These are phyloP conservation scores for Verticillium nonalfalfae DNA, from an alignment of 2,329 filamentous ascomycete species.

Conservation along the genomic window DNA sequence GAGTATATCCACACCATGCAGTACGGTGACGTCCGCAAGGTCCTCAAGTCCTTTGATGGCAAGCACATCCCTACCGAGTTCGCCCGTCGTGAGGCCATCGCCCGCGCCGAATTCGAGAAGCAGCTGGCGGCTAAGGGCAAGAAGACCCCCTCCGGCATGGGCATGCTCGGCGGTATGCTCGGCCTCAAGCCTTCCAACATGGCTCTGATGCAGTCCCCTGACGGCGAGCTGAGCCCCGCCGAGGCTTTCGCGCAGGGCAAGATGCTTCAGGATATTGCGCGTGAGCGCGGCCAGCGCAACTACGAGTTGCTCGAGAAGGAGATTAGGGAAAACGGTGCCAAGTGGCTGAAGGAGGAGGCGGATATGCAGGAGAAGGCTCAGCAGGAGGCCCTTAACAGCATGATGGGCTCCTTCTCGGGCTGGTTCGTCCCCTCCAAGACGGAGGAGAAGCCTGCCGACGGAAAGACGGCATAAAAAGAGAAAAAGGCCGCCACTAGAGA, in stretches of 20 bases:
- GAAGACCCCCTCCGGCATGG: conserved; percentile 52
- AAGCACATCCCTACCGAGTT: conserved; percentile 88
- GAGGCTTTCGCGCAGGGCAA: conserved; percentile 88
- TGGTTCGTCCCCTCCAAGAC: conserved; percentile 33
- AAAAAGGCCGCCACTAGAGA: background rate
- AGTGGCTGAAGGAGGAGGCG: conserved; percentile 93
- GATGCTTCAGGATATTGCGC: conserved; percentile 92
- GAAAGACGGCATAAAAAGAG: conserved; percentile 7
- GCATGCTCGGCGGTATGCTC: conserved; percentile 63
- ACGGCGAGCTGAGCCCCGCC: conserved; percentile 63
- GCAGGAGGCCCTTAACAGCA: conserved; percentile 85
- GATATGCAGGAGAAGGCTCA: conserved; percentile 81
- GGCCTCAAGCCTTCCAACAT: conserved; percentile 69
- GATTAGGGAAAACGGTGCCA: conserved; percentile 87
- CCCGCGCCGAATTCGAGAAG: conserved; percentile 78
- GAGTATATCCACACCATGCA: conserved; percentile 97
- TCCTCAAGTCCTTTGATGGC: conserved; percentile 83
- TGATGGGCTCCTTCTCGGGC: conserved; percentile 72
- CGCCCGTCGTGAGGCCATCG: conserved; percentile 76
- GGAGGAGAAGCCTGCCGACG: conserved; percentile 9
- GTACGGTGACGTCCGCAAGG: conserved; percentile 77
- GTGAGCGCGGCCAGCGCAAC: conserved; percentile 83
- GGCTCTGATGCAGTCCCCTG: conserved; percentile 51
- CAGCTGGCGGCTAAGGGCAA: conserved; percentile 58
- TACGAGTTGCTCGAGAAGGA: conserved; percentile 87